Evolutionary conservation across 2,329 filamentous ascomycete species (phyloP).

Genomic region (Pyrenophora tritici-repentis): DNA sequence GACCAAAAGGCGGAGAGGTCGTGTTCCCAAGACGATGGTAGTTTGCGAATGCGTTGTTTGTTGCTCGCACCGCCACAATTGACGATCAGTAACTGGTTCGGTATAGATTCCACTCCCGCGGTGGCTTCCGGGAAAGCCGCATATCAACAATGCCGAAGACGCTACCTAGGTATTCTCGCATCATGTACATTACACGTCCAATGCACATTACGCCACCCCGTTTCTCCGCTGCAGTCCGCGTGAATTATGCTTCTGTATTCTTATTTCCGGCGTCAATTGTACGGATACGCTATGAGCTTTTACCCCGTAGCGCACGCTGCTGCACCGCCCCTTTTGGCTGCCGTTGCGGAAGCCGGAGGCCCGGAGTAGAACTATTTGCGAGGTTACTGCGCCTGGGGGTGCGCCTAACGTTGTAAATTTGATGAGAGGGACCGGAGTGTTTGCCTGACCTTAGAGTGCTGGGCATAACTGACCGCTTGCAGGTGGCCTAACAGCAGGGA

Average conservation of each 20-base stretch:
- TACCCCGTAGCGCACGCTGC: background rate
- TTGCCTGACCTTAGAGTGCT: too few relatives aligned
- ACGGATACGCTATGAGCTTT: background rate
- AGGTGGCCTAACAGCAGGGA: slow-evolving; percentile 2
- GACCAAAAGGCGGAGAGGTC: too few relatives aligned
- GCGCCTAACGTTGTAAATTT: background rate
- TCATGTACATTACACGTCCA: background rate
- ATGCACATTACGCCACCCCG: background rate
- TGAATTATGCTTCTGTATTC: background rate
- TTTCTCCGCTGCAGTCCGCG: slow-evolving; percentile 2
- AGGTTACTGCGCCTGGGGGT: background rate
- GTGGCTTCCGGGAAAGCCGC: background rate
- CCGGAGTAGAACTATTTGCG: slow-evolving; percentile 4
- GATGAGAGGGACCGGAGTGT: background rate
- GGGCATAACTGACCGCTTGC: background rate
- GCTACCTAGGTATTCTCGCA: too few relatives aligned
- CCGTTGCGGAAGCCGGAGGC: slow-evolving; percentile 2
- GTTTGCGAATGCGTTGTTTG: too few relatives aligned
- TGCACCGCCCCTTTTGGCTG: slow-evolving; percentile 2
- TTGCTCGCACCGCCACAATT: too few relatives aligned
- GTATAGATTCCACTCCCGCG: too few relatives aligned
- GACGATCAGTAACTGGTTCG: too few relatives aligned
- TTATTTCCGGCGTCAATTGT: background rate
- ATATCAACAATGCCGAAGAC: background rate
- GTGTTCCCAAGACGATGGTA: too few relatives aligned